Evolutionary conservation across 2,329 filamentous ascomycete species (phyloP).

Genomic region (Salinomyces thailandicus): DNA sequence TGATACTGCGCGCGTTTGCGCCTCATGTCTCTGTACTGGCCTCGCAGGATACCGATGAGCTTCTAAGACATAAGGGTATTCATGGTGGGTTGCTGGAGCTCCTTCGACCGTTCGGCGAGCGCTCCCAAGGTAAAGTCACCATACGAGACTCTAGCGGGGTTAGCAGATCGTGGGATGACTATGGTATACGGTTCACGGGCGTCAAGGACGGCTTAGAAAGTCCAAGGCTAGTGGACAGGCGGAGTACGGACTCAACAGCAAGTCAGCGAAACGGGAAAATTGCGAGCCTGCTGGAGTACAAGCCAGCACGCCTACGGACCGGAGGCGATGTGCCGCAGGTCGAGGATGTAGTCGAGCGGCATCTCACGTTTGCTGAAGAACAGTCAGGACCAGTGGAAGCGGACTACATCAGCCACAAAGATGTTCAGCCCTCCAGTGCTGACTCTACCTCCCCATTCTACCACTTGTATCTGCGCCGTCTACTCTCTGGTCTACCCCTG

Average conservation of each 20-base stretch:
- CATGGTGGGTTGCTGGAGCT: slow-evolving; percentile 71
- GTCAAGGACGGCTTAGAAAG: slow-evolving; percentile 47
- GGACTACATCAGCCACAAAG: slow-evolving; percentile 35
- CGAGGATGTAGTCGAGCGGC: slow-evolving; percentile 69
- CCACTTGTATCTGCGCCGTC: slow-evolving; percentile 67
- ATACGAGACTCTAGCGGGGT: slow-evolving; percentile 83
- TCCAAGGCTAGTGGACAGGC: slow-evolving; percentile 24
- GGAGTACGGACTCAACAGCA: slow-evolving; percentile 29
- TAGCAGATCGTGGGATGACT: slow-evolving; percentile 78
- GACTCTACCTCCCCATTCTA: slow-evolving; percentile 52
- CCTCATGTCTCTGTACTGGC: slow-evolving; percentile 80
- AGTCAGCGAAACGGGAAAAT: slow-evolving; percentile 9
- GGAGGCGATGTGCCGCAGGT: slow-evolving; percentile 55
- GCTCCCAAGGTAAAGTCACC: slow-evolving; percentile 74
- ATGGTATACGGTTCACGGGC: slow-evolving; percentile 72
- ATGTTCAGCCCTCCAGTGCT: slow-evolving; percentile 9
- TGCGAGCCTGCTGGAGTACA: slow-evolving; percentile 23
- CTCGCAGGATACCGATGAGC: slow-evolving; percentile 73
- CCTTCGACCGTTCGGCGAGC: slow-evolving; percentile 82
- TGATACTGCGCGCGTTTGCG: slow-evolving; percentile 76
- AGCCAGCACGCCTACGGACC: slow-evolving; percentile 30
- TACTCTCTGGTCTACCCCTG: slow-evolving; percentile 69
- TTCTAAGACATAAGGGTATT: slow-evolving; percentile 77
- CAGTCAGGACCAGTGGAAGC: slow-evolving; percentile 28
- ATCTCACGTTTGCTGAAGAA: slow-evolving; percentile 64